Base-by-base conservation (phyloP, 73 alveolate genomes). In the Paramecium primaurelia region DNA sequence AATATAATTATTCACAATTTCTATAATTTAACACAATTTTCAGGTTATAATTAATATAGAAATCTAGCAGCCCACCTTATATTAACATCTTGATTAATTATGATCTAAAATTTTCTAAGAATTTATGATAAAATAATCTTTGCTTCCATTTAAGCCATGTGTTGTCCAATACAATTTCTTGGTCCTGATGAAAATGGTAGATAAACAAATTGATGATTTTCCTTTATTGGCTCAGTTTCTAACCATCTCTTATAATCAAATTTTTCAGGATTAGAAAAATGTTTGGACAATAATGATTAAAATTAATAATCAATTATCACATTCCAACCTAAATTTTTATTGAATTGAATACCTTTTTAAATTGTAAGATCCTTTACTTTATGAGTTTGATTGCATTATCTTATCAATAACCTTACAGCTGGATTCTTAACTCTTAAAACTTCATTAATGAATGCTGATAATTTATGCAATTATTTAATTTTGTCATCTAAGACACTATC, bases 101-200 rank as follows among this genome's bases (percentile, higher is more conserved):
- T 3, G 25, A 59, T 59, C n/a, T 22, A 30, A 25, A 20, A 86
- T 10, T 86, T 14, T 86, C 87, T 86, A 34, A 87, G 86, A 3
- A 87, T 37, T 1, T 58, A 12, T 32, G 88, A 22, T 47, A 89
- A 28, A 28, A 89, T 58, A 34, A 89, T 44, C 54, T 71, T 89
- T 51, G 60, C 58, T 44, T 71, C 77, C 64, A 71, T 32, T 28
- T 34, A 32, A 4, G 90, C 94, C 77, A 89, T 71, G 51, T 89
- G 92, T 37, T 89, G 32, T 69, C 94, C 92, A 22, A 89, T 71
- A 22, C 92, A 89, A 37, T 89, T 71, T 71, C 94, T 69, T 14
- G 69, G 36, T 89, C 92, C 92, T 16, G 94, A 80, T 30, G 92
- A 69, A 37, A 89, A 89, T 71, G 94, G 91, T 2, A 89, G 59